A percentile compares a stretch with the other conserved stretches of the same genome.
Conservation (phyloP, 164 flowering plant genomes). For the Cinnamomum micranthum region DNA sequence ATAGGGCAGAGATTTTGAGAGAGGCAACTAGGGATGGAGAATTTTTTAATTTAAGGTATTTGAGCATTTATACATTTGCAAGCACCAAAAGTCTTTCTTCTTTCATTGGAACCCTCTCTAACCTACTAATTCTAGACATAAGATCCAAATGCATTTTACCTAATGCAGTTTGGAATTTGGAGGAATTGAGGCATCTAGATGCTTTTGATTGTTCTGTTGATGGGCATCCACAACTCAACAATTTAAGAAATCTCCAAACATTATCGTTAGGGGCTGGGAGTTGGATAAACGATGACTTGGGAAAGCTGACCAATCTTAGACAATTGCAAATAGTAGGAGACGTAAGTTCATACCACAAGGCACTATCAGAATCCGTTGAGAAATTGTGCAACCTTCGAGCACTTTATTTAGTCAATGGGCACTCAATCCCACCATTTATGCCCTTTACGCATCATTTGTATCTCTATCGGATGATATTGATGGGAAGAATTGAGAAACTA, state of each 20-base stretch:
- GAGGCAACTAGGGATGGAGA: not conserved
- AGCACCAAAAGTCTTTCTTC: not conserved
- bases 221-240: not conserved
- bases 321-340: not conserved
- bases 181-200: not conserved
- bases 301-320: not conserved
- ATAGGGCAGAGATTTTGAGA: too few species aligned
- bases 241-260: not conserved
- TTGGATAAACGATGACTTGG: not conserved
- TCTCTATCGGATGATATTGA: not conserved
- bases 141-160: not conserved
- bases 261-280: not conserved
- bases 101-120: not conserved
- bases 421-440: not conserved
- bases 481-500: not conserved
- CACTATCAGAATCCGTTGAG: not conserved
- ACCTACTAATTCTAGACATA: not conserved
- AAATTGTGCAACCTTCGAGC: not conserved
- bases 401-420: accelerated
- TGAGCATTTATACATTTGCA: not conserved
- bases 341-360: not conserved
- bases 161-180: not conserved
- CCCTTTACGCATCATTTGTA: not conserved
- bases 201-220: too few species aligned
- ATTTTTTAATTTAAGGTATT: not conserved